Evolutionary conservation across 2,329 filamentous ascomycete species (phyloP), one percentile per base, ranked within the genome.

Genomic region (Zasmidium angulare): DNA sequence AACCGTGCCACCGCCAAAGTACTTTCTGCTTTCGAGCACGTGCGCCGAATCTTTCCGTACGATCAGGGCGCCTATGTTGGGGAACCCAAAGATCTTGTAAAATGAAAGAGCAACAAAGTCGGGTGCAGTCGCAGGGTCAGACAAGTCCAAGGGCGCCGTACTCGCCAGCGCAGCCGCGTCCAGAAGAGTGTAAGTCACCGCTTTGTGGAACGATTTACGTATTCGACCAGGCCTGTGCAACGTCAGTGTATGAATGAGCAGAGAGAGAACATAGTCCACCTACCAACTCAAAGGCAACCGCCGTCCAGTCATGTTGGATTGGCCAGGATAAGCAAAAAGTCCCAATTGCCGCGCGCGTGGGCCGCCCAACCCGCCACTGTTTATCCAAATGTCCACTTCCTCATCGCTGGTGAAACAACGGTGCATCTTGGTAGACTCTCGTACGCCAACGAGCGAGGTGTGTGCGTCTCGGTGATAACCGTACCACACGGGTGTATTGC

Each of bases 1-100:
- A 40, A 86, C 83, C 1, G 87, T 89, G 10, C 87, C 87, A 24
- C 87, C 87, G 20, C 86, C 87, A 67, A 90, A 89, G 68, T 88
- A 90, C 61, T 78, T 81, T 46, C 84, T 77, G 56, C 79, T 76
- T 53, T 78, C 80, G 47, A 83, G 78, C 54, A 86, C 78, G 61
- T 85, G 79, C 0, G 81, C 81, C 0, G 86, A 84, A 11, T 78
- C 75, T 64, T 78, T 79, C 19, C 84, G 79, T 10, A 87, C 82
- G 26, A 88, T 76, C 10, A 88, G 71, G 0, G 81, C 85, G 3
- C 86, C 86, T 12, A 88, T 76, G 65, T 88, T 84, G 1, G n/a
- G 86, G 56, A 86, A 87, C 0, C 86, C 86, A 64, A 88, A 88
- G 64, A 88, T 86, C 71, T 88, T 88, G 74, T 88, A 87, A 59